These are phyloP conservation scores for Dillenia suffruticosa DNA, from an alignment of 164 flowering plant species.

Conservation along the genomic window DNA sequence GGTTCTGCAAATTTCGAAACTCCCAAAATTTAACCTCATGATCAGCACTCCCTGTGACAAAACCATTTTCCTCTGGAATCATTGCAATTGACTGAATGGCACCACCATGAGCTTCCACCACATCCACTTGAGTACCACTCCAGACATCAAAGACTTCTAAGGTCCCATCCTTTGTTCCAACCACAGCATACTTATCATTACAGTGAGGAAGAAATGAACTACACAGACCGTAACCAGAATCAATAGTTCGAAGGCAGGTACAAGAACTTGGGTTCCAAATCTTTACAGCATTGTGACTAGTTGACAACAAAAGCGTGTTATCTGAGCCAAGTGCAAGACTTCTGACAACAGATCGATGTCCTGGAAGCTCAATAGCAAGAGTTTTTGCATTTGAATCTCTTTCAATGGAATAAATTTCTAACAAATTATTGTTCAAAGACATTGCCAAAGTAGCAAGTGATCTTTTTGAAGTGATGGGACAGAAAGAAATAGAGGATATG, in stretches of 20 bases:
- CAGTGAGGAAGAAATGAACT: conserved; percentile 57
- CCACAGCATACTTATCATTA: conserved; percentile 69
- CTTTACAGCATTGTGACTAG: conserved; percentile 82
- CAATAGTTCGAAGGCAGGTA: conserved; percentile 84
- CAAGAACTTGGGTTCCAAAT: conserved; percentile 96
- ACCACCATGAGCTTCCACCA: conserved; percentile 78
- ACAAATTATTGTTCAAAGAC: conserved; percentile 74
- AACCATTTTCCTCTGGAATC: conserved; percentile 69
- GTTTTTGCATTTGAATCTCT: conserved; percentile 36
- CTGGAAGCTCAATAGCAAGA: conserved; percentile 70
- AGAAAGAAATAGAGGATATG: conserved; percentile 80
- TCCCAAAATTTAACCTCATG: conserved; percentile 94
- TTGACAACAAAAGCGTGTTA: conserved; percentile 82
- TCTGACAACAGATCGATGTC: conserved; percentile 89
- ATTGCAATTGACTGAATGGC: conserved; percentile 61
- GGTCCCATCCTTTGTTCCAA: conserved; percentile 85
- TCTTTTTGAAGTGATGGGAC: conserved; percentile 53
- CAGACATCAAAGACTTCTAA: conserved; percentile 86
- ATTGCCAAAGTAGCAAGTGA: conserved; percentile 66
- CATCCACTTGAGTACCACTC: conserved; percentile 69
- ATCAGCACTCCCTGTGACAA: conserved; percentile 92
- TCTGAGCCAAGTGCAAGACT: conserved; percentile 92
- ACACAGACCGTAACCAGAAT: conserved; percentile 84
- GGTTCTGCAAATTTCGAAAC: conserved; percentile 46
- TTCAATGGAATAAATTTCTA: conserved; percentile 72